phyloP scores from a whole-genome alignment of 192 early-diverging fungal species.

The Backusella tarrabulga region DNA sequence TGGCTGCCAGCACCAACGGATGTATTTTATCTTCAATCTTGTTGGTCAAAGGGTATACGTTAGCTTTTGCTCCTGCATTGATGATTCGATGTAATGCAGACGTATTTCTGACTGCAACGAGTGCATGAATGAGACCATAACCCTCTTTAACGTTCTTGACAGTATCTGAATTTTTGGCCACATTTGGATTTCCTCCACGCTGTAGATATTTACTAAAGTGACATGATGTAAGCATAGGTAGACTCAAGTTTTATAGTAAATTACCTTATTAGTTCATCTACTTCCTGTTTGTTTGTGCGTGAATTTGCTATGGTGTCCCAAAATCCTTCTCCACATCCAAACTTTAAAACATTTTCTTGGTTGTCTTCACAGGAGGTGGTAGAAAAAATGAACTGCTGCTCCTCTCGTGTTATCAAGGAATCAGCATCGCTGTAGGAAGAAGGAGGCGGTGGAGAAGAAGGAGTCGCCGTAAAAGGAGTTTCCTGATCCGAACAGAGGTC shows the following conservation, averaged over 20 bases:
- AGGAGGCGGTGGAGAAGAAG: not conserved
- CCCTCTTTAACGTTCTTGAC: conserved; percentile 22
- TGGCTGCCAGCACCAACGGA: conserved; percentile 27
- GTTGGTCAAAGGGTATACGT: conserved; percentile 18
- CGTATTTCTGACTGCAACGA: conserved; percentile 23
- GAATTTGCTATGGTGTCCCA: conserved; percentile 22
- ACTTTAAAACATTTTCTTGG: not conserved
- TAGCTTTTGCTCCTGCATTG: conserved; percentile 23
- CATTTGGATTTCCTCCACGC: conserved; percentile 31
- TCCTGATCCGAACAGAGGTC: not conserved
- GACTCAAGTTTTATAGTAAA: not conserved
- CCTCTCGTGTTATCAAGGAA: not conserved
- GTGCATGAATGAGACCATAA: conserved; percentile 27
- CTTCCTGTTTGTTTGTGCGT: conserved; percentile 13
- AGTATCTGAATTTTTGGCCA: conserved; percentile 24
- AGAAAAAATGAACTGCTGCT: not conserved
- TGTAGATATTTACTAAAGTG: conserved; percentile 27
- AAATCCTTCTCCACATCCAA: conserved; percentile 27
- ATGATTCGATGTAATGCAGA: conserved; percentile 20
- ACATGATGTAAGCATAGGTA: not conserved
- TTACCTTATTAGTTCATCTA: conserved; percentile 24
- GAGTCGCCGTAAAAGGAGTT: not conserved
- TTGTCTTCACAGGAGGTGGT: not conserved
- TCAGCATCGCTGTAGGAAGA: not conserved
- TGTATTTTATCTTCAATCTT: conserved; percentile 1